Base-by-base conservation (phyloP, 2,329 filamentous ascomycete species). In the Beauveria varroae region DNA sequence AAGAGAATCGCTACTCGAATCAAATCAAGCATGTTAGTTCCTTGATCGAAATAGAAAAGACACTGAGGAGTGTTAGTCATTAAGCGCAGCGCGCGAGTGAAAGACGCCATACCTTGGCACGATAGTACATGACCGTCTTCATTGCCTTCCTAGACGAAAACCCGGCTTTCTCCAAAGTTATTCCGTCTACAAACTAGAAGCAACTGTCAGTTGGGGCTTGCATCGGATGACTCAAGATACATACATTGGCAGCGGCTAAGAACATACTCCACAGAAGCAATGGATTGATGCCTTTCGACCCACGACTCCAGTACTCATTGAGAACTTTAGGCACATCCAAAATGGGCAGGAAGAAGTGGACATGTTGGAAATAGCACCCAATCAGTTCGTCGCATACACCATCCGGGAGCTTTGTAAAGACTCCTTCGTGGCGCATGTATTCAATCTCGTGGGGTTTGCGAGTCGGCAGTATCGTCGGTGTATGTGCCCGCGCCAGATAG, bases 61-160 rank as follows among this genome's bases (percentile, higher is more conserved):
- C 53, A 56, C 53, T 56, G 2, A 7, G 3, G 2, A 28, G 20
- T 1, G 5, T 54, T 1, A 46, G 53, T 12, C 5, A 8, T 18
- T 47, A n/a, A 16, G 18, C 20, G 18, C n/a, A 6, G 4, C 18
- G 6, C 9, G 24, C 8, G 20, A 47, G 41, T 12, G 18, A 5
- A 30, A 9, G 16, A 5, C 16, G 24, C 5, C 41, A 37, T 26
- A 49, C 58, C 58, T 61, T 61, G 22, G 58, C 58, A 7, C 58
- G 58, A 16, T 61, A 28, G 20, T 61, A 61, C 58, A 61, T 56
- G 34, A 28, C 51, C 12, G 51, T 56, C 20, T 61, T 61, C 50
- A 61, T 54, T 9, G 50, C 58, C 34, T 61, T 61, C 40, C 51
- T 46, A 24, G 58, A 54, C 2, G 22, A 22, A 12, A 55, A 61